Conservation (phyloP, 805 yeast species). For the Priceomyces fermenticarens region DNA sequence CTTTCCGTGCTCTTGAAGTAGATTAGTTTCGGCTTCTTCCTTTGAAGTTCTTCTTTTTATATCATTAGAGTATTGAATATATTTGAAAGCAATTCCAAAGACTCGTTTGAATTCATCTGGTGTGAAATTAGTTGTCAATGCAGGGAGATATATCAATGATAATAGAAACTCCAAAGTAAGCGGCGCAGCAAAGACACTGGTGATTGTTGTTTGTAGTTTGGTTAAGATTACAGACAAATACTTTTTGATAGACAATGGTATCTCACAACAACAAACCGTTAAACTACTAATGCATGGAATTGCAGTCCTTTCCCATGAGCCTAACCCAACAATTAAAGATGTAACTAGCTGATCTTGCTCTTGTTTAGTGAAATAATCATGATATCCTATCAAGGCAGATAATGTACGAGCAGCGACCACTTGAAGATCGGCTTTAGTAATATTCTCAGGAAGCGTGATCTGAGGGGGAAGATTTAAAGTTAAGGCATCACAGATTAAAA, state of each 20-base stretch:
- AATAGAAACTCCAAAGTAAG: constrained; percentile 74
- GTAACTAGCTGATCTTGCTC: constrained; percentile 65
- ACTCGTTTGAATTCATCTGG: constrained; percentile 75
- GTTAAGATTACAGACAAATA: constrained; percentile 65
- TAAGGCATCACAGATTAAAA: constrained; percentile 58
- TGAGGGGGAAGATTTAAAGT: constrained; percentile 45
- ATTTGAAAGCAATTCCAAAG: constrained; percentile 79
- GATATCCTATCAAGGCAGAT: constrained; percentile 62
- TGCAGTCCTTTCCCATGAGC: constrained; percentile 77
- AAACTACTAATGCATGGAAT: constrained; percentile 75
- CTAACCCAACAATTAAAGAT: constrained; percentile 57
- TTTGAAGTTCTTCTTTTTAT: constrained; percentile 23
- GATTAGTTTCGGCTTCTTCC: constrained; percentile 5
- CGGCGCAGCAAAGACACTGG: constrained; percentile 64
- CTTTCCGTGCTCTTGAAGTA: constrained; percentile 34
- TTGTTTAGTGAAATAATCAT: constrained; percentile 46
- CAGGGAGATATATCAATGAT: constrained; percentile 63
- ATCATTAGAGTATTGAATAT: constrained; percentile 69
- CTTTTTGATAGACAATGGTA: constrained; percentile 70
- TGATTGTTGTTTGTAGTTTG: constrained; percentile 70
- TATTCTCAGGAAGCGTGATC: constrained; percentile 38
- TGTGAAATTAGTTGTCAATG: constrained; percentile 67
- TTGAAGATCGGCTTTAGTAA: constrained; percentile 60
- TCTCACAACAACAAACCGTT: constrained; percentile 75
- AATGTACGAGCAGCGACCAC: constrained; percentile 62